Base-by-base conservation (phyloP, 139 green algal species). In the Volvox reticuliferus region DNA sequence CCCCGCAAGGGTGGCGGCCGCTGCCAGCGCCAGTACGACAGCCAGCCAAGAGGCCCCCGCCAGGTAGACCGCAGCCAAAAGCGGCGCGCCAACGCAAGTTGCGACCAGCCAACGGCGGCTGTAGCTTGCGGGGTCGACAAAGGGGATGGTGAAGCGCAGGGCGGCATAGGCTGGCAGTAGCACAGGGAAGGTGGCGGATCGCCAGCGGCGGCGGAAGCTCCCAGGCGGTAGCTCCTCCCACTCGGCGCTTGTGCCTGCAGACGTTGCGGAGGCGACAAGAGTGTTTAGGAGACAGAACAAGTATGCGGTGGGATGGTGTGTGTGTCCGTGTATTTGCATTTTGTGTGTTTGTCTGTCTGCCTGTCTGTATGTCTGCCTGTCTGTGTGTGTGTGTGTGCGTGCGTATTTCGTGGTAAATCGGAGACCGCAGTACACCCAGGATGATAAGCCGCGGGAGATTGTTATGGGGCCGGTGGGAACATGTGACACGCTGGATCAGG, bases 41-140 rank as follows among this genome's bases (percentile, higher is more conserved):
- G 61, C 89, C 17, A 65, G 32, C 22, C 83, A 18, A 16, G 88
- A 90, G n/a, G 36, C 33, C 0, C 50, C 20, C 1, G 55, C 79
- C 50, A 94, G 76, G 89, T 93, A 93, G 12, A 33, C 30, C 26
- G 91, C 88, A 1, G 93, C 87, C 9, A 79, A 67, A 36, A 95
- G 78, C 1, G 93, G 93, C n/a, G 67, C 85, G 81, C 86, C 94
- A 19, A 94, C 86, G 82, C 93, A 94, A 68, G 82, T 91, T 14
- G 88, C 91, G 13, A 98, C 69, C 24, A 98, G 94, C 96, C 96
- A 98, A 50, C 50, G 87, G 16, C 92, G 92, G 88, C 84, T 94
- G 92, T 98, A 98, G 71, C 88, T 89, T 21, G 55, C 88, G 0
- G 94, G 85, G 71, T 94, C 92, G 21, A 91, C 91, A 24, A 96